Evolutionary conservation across 768 basidiomycete species (phyloP).

Genomic region (Sistotremastrum niveocremeum): DNA sequence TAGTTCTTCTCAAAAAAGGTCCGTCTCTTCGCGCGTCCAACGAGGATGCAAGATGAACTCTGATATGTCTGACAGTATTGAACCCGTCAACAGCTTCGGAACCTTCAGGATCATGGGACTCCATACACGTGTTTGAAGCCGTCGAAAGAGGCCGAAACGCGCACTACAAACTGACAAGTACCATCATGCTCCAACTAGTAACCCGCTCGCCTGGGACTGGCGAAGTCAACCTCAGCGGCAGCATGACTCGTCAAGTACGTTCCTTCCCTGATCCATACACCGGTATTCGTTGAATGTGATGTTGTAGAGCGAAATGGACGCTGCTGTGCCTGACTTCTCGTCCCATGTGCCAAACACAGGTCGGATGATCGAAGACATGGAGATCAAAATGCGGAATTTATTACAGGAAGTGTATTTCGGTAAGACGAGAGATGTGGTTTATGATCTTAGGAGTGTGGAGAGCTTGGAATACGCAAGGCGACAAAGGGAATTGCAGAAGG

Average conservation of each 20-base stretch:
- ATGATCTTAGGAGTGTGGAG: constrained; percentile 78
- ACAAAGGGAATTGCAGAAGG: constrained; percentile 81
- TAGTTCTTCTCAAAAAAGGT: constrained; percentile 94
- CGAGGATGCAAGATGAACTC: neutral
- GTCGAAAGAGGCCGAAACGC: constrained; percentile 85
- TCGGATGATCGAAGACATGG: constrained; percentile 95
- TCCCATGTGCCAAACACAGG: constrained; percentile 94
- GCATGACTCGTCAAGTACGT: constrained; percentile 91
- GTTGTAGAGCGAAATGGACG: constrained; percentile 71
- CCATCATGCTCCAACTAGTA: constrained; percentile 87
- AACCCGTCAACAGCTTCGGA: constrained; percentile 39
- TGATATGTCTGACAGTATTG: constrained; percentile 21
- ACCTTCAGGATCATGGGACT: constrained; percentile 89
- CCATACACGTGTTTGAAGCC: constrained; percentile 94
- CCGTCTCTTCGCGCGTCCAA: constrained; percentile 8
- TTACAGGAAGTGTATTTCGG: constrained; percentile 94
- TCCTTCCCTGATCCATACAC: constrained; percentile 1
- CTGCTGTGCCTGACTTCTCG: constrained; percentile 60
- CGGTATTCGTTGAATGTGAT: neutral
- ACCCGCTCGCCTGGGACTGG: constrained; percentile 32
- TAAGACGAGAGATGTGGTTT: constrained; percentile 91
- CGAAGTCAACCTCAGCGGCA: constrained; percentile 78
- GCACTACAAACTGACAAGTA: constrained; percentile 94
- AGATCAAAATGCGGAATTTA: constrained; percentile 96
- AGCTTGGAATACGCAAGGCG: constrained; percentile 71